phyloP scores from a whole-genome alignment of 345 rosid species.

The Melaleuca quinquenervia region DNA sequence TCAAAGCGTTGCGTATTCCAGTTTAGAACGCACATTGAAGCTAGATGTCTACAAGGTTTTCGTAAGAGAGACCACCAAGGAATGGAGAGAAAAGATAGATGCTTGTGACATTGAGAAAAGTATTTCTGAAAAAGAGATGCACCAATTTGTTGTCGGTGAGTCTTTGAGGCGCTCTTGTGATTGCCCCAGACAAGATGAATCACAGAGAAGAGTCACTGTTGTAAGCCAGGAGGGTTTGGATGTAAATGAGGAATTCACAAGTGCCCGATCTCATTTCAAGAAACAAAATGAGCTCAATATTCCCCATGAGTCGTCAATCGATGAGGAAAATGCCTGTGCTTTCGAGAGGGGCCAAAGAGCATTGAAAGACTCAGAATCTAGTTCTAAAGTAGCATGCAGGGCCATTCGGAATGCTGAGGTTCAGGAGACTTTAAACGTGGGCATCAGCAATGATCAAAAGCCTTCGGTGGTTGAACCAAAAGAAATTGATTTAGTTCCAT shows the following conservation, averaged over 20 bases:
- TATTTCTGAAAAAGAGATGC: constrained; percentile 13
- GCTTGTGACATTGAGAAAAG: constrained; percentile 1
- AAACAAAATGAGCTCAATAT: neutral
- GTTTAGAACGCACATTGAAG: constrained; percentile 7
- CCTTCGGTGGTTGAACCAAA: neutral
- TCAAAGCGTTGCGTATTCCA: neutral
- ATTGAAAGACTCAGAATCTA: neutral
- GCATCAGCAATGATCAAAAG: neutral
- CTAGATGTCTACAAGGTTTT: neutral
- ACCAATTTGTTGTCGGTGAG: constrained; percentile 3
- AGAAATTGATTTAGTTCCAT: neutral
- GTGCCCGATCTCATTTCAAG: neutral
- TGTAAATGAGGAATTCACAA: neutral
- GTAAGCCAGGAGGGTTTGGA: neutral
- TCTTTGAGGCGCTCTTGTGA: constrained; percentile 4
- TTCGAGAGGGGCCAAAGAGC: neutral
- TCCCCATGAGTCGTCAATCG: neutral
- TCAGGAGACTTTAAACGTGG: neutral
- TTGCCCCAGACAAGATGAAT: neutral
- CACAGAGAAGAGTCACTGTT: neutral
- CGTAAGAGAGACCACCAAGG: neutral
- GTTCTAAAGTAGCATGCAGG: neutral
- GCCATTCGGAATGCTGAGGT: neutral
- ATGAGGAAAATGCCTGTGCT: neutral
- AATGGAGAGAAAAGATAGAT: constrained; percentile 5